Percentiles rank a stretch among this genome's conserved stretches.
Evolutionary conservation across 2,329 filamentous ascomycete species (phyloP).

Genomic region (Curvularia sp.): DNA sequence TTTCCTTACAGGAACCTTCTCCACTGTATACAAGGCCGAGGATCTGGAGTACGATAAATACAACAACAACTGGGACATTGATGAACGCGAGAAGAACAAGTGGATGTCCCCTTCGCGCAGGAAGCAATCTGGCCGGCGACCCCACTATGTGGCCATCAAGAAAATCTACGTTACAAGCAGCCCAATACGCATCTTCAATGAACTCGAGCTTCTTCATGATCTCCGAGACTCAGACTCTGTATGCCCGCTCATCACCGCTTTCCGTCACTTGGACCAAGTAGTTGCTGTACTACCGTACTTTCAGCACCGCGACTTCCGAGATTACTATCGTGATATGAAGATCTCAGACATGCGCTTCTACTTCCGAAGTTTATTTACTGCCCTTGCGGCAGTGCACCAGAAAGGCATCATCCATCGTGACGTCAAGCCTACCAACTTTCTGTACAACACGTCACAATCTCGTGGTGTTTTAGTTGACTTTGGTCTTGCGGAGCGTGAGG

Average conservation of each 20-base stretch:
- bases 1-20: constrained; percentile 79
- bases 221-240: constrained; percentile 83
- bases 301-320: constrained; percentile 90
- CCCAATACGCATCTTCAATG: constrained; percentile 90
- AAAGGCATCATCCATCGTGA: constrained; percentile 89
- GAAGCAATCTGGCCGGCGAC: constrained; percentile 55
- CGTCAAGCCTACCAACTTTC: constrained; percentile 97
- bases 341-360: constrained; percentile 88
- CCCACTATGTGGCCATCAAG: constrained; percentile 93
- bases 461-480: constrained; percentile 97
- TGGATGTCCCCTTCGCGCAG: constrained; percentile 73
- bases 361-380: constrained; percentile 85
- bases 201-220: constrained; percentile 90
- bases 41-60: constrained; percentile 85
- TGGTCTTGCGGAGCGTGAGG: constrained; percentile 81
- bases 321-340: constrained; percentile 91
- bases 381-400: constrained; percentile 81
- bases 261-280: constrained; percentile 91
- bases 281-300: constrained; percentile 96
- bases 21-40: constrained; percentile 98
- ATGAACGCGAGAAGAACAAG: constrained; percentile 67
- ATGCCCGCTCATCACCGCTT: constrained; percentile 96
- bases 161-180: constrained; percentile 99
- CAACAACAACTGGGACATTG: constrained; percentile 84
- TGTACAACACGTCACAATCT: constrained; percentile 82